A percentile compares a stretch with the other conserved stretches of the same genome.
phyloP scores from a whole-genome alignment of 108 stramenopile genomes.

The Aurantiochytrium sp. region DNA sequence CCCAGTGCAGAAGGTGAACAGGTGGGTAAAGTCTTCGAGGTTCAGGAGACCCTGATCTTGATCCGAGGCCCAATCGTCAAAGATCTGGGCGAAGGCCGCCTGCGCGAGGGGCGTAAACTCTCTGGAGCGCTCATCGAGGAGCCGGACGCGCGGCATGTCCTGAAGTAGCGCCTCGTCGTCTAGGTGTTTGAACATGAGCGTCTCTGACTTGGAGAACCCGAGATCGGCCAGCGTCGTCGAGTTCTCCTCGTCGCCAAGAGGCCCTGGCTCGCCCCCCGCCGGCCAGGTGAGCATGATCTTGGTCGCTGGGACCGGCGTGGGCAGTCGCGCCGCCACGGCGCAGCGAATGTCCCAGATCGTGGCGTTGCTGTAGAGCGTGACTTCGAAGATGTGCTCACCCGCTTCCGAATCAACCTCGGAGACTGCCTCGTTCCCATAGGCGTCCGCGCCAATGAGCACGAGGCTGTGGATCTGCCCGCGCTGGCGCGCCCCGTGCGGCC shows the following conservation, averaged over 20 bases:
- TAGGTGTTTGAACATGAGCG: not conserved
- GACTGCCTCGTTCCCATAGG: no score
- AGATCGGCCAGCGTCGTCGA: not conserved
- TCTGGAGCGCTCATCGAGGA: not conserved
- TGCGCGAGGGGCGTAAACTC: not conserved
- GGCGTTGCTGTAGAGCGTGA: not conserved
- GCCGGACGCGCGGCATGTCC: not conserved
- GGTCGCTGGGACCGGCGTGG: not conserved
- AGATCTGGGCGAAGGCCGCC: not conserved
- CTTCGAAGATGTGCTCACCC: not conserved
- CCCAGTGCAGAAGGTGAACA: slow-evolving; percentile 13
- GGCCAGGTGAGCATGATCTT: not conserved
- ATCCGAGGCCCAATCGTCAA: slow-evolving; percentile 2
- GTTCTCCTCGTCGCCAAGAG: not conserved
- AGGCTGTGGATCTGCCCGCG: not conserved
- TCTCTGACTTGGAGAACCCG: not conserved
- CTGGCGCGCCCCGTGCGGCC: not conserved
- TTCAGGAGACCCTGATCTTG: not conserved
- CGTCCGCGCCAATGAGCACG: not conserved
- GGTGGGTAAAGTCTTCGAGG: not conserved
- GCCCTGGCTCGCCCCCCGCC: not conserved
- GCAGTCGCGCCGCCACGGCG: not conserved
- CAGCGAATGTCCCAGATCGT: slow-evolving; percentile 8
- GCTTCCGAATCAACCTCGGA: no score
- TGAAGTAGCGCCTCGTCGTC: not conserved